phyloP scores from a whole-genome alignment of 2,329 filamentous ascomycete genomes.

The Alternaria brassicicola region DNA sequence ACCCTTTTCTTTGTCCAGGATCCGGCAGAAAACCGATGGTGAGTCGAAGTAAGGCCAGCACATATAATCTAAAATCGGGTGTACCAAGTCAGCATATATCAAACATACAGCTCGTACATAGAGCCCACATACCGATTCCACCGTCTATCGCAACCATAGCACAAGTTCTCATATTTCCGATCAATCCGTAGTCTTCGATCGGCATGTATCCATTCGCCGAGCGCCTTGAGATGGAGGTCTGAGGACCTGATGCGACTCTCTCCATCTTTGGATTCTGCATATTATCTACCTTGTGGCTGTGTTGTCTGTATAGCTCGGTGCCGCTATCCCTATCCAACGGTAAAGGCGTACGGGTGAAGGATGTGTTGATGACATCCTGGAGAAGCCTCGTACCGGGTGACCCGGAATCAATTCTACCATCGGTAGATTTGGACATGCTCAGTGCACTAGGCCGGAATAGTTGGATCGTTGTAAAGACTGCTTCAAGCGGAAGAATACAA shows the following conservation, averaged over 20 bases:
- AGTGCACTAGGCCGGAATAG: constrained; percentile 7
- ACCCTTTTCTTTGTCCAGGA: constrained; percentile 76
- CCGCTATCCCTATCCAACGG: constrained; percentile 13
- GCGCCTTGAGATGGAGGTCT: constrained; percentile 26
- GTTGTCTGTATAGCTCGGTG: constrained; percentile 15
- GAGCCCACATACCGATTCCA: constrained; percentile 58
- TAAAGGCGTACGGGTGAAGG: constrained; percentile 8
- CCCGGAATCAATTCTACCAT: background rate
- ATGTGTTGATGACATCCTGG: constrained; percentile 18
- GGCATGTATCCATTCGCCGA: constrained; percentile 38
- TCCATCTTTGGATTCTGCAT: constrained; percentile 24
- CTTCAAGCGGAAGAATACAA: background rate
- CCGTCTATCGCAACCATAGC: constrained; percentile 33
- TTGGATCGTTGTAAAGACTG: constrained; percentile 11
- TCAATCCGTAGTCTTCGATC: constrained; percentile 75
- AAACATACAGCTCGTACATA: constrained; percentile 41
- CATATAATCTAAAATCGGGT: constrained; percentile 3
- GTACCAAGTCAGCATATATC: constrained; percentile 69
- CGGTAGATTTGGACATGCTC: constrained; percentile 14
- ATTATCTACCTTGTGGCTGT: constrained; percentile 10
- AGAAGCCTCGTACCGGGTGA: constrained; percentile 15
- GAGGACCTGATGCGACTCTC: constrained; percentile 9
- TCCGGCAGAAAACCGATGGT: constrained; percentile 74
- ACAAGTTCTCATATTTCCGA: constrained; percentile 81
- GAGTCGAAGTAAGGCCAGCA: constrained; percentile 76